Evolutionary conservation across 106 monocot species (phyloP), one percentile per base, ranked within the genome.

Genomic region (Dendrobium catenatum): DNA sequence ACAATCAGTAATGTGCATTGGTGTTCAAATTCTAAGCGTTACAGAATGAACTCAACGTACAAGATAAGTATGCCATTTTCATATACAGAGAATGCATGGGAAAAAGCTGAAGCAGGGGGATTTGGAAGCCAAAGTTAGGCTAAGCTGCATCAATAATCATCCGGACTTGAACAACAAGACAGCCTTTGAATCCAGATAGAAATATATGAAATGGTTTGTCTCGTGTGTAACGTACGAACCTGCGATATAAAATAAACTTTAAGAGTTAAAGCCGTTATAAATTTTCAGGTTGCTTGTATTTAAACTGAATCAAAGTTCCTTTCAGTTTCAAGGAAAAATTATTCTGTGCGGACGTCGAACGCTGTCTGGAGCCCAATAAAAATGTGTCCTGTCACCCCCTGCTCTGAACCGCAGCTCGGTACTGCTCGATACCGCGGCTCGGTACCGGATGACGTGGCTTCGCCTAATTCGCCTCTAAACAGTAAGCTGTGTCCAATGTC

Each of bases 181-280:
- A 3, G 91, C 91, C 74, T 91, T 91, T 15, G 85, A 77, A 40
- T 91, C 88, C 61, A 91, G 64, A 81, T 91, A 91, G 77, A 91
- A 91, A 56, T 91, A 91, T 42, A 91, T 84, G 77, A 91, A 91
- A 80, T 85, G 88, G 80, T 91, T 91, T 3, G 89, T 89, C 79
- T 91, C 91, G 47, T 91, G 91, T 0, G 91, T 91, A 37, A 91
- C 91, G 42, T 87, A 91, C 51, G 91, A 91, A 22, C 91, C 91
- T 82, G 82, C 18, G 6, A 58, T 4, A 20, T 42, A 74, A 19
- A 70, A 70, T 70, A 37, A 22, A 61, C n/a, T 61, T 61, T 22
- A 22, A 0, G 3, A 37, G 37, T 22, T 61, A 10, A 22, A 61
- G 61, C 61, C 4, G 61, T 61, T 61, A 61, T 61, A 61, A 61